These are phyloP conservation scores for Penicillium dipodomyicola DNA, from an alignment of 495 filamentous ascomycete species.

Conservation along the genomic window DNA sequence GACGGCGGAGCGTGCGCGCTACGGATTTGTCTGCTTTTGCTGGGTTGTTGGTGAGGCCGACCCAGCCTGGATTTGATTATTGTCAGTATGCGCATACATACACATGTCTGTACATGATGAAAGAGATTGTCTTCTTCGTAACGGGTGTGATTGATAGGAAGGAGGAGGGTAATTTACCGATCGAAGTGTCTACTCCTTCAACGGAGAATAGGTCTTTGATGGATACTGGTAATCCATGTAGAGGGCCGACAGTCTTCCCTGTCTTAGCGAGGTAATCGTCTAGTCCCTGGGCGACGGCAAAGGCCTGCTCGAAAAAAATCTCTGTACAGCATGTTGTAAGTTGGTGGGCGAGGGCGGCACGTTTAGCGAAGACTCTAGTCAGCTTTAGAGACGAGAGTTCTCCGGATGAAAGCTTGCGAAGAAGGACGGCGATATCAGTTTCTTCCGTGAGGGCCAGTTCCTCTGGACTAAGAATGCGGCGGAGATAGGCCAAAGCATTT, in stretches of 20 bases:
- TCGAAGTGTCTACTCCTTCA: conserved; percentile 51
- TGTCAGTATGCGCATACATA: neutral
- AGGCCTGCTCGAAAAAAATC: conserved; percentile 55
- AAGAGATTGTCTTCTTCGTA: neutral
- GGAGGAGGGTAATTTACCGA: conserved; percentile 25
- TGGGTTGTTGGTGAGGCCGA: conserved; percentile 36
- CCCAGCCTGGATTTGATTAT: conserved; percentile 30
- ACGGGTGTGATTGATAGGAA: neutral
- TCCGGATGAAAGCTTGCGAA: conserved; percentile 43
- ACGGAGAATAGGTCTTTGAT: conserved; percentile 67
- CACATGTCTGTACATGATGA: neutral
- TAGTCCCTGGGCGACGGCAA: conserved; percentile 39
- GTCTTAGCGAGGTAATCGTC: conserved; percentile 42
- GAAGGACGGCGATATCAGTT: conserved; percentile 39
- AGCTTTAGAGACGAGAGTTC: conserved; percentile 45
- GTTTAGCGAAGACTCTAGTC: conserved; percentile 56
- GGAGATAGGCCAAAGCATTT: conserved; percentile 23
- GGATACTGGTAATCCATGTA: conserved; percentile 67
- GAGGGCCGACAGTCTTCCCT: conserved; percentile 52
- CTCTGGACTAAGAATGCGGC: conserved; percentile 40
- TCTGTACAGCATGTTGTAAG: conserved; percentile 63
- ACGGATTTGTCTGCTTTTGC: conserved; percentile 30
- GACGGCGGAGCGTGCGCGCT: conserved; percentile 30
- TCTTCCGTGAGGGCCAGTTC: conserved; percentile 54
- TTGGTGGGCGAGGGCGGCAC: conserved; percentile 59